These are phyloP conservation scores for Cichorium intybus DNA, from an alignment of 140 eudicot species.

Conservation along the genomic window DNA sequence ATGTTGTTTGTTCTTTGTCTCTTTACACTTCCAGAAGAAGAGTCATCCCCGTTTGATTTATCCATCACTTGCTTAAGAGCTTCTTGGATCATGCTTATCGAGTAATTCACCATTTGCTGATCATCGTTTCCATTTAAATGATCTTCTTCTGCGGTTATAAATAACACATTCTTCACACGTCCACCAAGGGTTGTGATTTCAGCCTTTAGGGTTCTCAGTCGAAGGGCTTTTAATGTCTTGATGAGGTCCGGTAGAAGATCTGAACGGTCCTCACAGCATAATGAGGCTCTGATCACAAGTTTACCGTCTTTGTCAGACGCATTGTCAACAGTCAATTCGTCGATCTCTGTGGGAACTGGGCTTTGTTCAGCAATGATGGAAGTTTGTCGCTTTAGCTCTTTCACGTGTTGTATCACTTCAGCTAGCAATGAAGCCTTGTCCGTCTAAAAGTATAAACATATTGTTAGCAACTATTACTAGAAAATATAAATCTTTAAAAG, in stretches of 20 bases:
- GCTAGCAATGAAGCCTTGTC: constrained; percentile 99
- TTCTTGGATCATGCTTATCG: constrained; percentile 72
- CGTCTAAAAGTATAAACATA: constrained; percentile 43
- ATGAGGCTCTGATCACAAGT: constrained; percentile 64
- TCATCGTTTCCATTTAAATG: constrained; percentile 11
- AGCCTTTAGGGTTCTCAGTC: constrained; percentile 67
- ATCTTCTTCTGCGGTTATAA: constrained; percentile 71
- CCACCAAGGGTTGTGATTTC: constrained; percentile 94
- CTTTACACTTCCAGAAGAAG: constrained; percentile 77
- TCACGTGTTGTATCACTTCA: constrained; percentile 91
- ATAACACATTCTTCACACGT: constrained; percentile 80
- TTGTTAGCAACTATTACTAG: not conserved
- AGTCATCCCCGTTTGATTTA: constrained; percentile 64
- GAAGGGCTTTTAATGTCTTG: constrained; percentile 67
- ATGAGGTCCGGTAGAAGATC: constrained; percentile 84
- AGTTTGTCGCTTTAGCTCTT: constrained; percentile 83
- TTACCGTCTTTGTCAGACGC: constrained; percentile 63
- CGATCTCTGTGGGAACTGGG: constrained; percentile 71
- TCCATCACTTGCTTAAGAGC: constrained; percentile 87
- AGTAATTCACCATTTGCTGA: constrained; percentile 42
- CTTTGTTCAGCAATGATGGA: constrained; percentile 67
- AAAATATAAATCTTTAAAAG: no score
- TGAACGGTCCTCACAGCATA: constrained; percentile 84
- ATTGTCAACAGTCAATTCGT: constrained; percentile 67
- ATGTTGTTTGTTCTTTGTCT: constrained; percentile 82